Evolutionary conservation across 1,284 basidiomycete genomes (phyloP).

Genomic region (Ustilago cynodontis): DNA sequence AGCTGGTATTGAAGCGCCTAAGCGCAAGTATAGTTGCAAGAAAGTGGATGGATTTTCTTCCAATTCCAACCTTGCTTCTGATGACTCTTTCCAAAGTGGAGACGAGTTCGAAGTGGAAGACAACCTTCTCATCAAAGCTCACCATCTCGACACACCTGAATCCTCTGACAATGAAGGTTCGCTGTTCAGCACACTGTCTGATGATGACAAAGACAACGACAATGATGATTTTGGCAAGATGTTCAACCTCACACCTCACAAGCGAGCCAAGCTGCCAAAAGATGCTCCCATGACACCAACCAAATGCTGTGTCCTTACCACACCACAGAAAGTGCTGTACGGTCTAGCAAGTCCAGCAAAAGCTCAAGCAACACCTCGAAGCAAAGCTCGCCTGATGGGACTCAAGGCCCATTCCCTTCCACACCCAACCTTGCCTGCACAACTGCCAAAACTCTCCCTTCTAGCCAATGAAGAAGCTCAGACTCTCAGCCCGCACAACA

Average conservation of each 20-base stretch:
- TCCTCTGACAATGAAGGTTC: constrained; percentile 45
- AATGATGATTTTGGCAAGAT: constrained; percentile 37
- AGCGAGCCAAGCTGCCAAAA: constrained; percentile 30
- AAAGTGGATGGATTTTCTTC: constrained; percentile 32
- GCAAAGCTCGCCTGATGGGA: constrained; percentile 46
- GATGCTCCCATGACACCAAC: constrained; percentile 45
- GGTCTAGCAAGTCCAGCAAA: constrained; percentile 44
- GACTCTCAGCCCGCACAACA: constrained; percentile 53
- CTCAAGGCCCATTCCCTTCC: constrained; percentile 41
- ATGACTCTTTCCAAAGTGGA: constrained; percentile 49
- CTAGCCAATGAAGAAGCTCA: constrained; percentile 38
- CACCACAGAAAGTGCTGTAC: constrained; percentile 30
- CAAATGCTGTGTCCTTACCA: constrained; percentile 39
- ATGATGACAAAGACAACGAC: constrained; percentile 34
- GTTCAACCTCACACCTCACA: constrained; percentile 38
- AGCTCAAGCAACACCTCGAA: constrained; percentile 47
- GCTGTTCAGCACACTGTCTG: constrained; percentile 27
- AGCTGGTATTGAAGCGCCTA: constrained; percentile 31
- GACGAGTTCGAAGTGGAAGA: constrained; percentile 50
- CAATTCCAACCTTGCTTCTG: constrained; percentile 45
- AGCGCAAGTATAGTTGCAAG: constrained; percentile 27
- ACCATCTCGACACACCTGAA: constrained; percentile 46
- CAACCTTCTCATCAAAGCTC: constrained; percentile 44
- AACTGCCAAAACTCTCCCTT: constrained; percentile 53
- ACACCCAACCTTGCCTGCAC: constrained; percentile 52